A percentile compares a stretch with the other conserved stretches of the same genome.
phyloP scores from a whole-genome alignment of 2,329 filamentous ascomycete species.

The Phialophora tarda region DNA sequence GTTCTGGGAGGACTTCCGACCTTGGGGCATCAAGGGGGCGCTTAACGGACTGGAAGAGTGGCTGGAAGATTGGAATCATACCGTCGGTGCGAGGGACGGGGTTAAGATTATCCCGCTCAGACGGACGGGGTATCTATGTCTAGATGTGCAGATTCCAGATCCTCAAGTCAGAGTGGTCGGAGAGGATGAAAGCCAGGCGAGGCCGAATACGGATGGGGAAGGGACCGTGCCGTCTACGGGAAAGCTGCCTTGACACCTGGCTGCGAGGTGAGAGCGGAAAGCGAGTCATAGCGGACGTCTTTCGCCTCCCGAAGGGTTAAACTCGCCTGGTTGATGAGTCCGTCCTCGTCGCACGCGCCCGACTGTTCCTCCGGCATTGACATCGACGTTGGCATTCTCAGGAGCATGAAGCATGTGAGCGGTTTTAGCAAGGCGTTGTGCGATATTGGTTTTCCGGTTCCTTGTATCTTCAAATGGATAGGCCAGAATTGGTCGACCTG shows the following conservation, averaged over 20 bases:
- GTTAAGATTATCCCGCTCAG: slow-evolving; percentile 80
- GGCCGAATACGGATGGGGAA: slow-evolving; percentile 17
- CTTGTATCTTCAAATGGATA: not conserved
- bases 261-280: not conserved
- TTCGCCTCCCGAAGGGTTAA: not conserved
- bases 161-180: slow-evolving; percentile 55
- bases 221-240: slow-evolving; percentile 7
- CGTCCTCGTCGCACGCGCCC: not conserved
- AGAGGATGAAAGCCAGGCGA: slow-evolving; percentile 33
- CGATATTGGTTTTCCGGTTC: not conserved
- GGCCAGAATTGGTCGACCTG: not conserved
- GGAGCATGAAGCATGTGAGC: not conserved
- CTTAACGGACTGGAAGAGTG: slow-evolving; percentile 75
- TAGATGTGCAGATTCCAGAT: slow-evolving; percentile 59
- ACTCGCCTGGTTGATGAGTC: not conserved
- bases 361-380: not conserved
- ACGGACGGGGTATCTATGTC: slow-evolving; percentile 82
- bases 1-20: slow-evolving; percentile 89
- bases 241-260: slow-evolving; percentile 8
- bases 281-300: not conserved
- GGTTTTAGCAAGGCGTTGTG: not conserved
- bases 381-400: not conserved
- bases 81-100: slow-evolving; percentile 62
- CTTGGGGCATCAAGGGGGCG: slow-evolving; percentile 68
- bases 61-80: slow-evolving; percentile 84